phyloP scores from a whole-genome alignment of 1,284 basidiomycete genomes.

The Malassezia caprae region DNA sequence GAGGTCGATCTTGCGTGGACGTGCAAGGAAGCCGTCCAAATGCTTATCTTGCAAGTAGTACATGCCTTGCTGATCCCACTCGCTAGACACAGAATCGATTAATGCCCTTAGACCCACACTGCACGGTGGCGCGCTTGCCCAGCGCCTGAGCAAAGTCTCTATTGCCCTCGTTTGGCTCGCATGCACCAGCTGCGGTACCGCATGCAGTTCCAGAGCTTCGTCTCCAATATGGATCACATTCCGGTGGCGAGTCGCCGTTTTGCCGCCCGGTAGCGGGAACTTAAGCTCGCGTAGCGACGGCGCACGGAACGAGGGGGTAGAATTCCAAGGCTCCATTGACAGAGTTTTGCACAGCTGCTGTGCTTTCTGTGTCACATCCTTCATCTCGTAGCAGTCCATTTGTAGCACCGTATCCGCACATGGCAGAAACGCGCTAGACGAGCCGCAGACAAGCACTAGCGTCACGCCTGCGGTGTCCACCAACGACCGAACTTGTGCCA shows the following conservation, averaged over 20 bases:
- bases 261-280: neutral
- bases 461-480: slow-evolving; percentile 1
- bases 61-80: neutral
- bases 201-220: neutral
- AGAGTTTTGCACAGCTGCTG: neutral
- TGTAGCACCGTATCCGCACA: slow-evolving; percentile 16
- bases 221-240: slow-evolving; percentile 4
- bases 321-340: neutral
- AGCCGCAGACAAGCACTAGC: slow-evolving; percentile 18
- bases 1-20: slow-evolving; percentile 10
- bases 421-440: slow-evolving; percentile 12
- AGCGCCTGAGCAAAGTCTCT: slow-evolving; percentile 8
- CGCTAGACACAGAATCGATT: neutral
- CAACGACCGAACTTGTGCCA: slow-evolving; percentile 5
- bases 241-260: neutral
- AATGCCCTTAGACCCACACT: neutral
- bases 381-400: slow-evolving; percentile 16
- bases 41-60: slow-evolving; percentile 4
- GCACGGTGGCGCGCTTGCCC: neutral
- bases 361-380: slow-evolving; percentile 7
- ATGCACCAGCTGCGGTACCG: slow-evolving; percentile 10
- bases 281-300: neutral
- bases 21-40: slow-evolving; percentile 12
- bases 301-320: neutral
- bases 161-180: slow-evolving; percentile 15